A percentile compares a stretch with the other conserved stretches of the same genome.
These are phyloP conservation scores for Fomitopsis betulina DNA, from an alignment of 1,284 basidiomycete genomes.

Conservation along the genomic window DNA sequence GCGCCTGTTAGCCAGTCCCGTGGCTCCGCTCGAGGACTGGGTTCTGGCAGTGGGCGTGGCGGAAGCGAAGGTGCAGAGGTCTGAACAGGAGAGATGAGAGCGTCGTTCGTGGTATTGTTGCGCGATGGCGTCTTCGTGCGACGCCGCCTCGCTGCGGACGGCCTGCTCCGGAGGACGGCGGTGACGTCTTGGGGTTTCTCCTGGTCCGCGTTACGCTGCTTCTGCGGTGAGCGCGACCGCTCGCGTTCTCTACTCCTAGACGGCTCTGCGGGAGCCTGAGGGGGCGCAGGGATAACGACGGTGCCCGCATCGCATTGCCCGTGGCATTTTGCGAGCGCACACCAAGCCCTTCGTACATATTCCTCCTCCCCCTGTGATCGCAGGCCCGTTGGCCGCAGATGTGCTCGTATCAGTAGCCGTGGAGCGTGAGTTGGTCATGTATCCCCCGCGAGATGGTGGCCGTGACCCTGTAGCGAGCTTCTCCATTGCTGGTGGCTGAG, in stretches of 20 bases:
- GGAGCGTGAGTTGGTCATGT: not conserved
- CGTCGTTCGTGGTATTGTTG: conserved; percentile 9
- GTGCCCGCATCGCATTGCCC: conserved; percentile 42
- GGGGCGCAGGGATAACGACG: conserved; percentile 10
- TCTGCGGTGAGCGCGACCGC: conserved; percentile 5
- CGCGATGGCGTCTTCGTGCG: conserved; percentile 17
- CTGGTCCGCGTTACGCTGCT: not conserved
- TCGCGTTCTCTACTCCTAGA: conserved; percentile 6
- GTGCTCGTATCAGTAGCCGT: not conserved
- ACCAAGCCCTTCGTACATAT: conserved; percentile 17
- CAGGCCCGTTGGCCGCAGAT: not conserved
- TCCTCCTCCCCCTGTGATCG: conserved; percentile 6
- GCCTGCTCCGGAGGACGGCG: conserved; percentile 13
- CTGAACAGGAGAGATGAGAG: conserved; percentile 5
- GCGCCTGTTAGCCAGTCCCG: conserved; percentile 74
- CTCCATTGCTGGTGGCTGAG: conserved; percentile 10
- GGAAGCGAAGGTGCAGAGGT: conserved; percentile 16
- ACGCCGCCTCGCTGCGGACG: conserved; percentile 20
- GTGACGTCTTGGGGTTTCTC: conserved; percentile 4
- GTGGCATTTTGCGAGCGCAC: conserved; percentile 49
- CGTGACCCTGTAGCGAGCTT: conserved; percentile 5
- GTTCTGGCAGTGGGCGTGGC: conserved; percentile 13
- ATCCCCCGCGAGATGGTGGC: conserved; percentile 3
- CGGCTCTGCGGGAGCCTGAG: not conserved
- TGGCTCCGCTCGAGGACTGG: conserved; percentile 18